Base-by-base conservation (phyloP, 352 stramenopile genomes). In the Phytophthora hybrid region DNA sequence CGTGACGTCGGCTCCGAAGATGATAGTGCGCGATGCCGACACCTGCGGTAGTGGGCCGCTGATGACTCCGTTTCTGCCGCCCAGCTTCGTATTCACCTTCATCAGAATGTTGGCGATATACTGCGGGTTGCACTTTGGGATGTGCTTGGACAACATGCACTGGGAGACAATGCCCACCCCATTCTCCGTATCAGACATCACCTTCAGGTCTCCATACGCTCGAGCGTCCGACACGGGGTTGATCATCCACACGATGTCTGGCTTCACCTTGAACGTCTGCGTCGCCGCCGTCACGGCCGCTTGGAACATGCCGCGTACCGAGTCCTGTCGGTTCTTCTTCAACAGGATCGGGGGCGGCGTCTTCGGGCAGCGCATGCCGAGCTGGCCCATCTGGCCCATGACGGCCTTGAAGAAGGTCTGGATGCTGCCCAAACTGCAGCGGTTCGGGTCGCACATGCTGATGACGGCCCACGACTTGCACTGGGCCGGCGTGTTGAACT, bases 1-100 rank as follows among this genome's bases (percentile, higher is more conserved):
- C 37, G 89, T 95, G 63, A 97, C 90, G 37, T 97, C 90, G 0
- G 90, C 90, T 29, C 89, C 89, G 57, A 96, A 93, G 5, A 96
- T 88, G 41, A 96, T 95, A 11, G 88, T 95, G 4, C 76, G 75
- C 14, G 74, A 74, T 0, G 74, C 58, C 9, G 78, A 82, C 8
- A 93, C 77, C 61, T 81, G 83, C 0, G 74, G 84, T 5, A 91
- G 47, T 8, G 77, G 66, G 16, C 77, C 76, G 23, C 69, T 76
- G 52, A 93, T 85, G 11, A 91, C 63, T 5, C 77, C 76, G 63
- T 95, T 94, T 39, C 78, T 82, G 3, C 89, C 89, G 21, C 85
- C 85, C 2, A 95, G 74, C 60, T 95, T 95, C 7, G 84, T 87
- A 66, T 95, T 91, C 14, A 95, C 86, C 67, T 95, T 93, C 47